Percentiles rank a stretch among this genome's conserved stretches.
These are phyloP conservation scores for Gossypium lobatum DNA, from an alignment of 441 rosid species.

Conservation along the genomic window DNA sequence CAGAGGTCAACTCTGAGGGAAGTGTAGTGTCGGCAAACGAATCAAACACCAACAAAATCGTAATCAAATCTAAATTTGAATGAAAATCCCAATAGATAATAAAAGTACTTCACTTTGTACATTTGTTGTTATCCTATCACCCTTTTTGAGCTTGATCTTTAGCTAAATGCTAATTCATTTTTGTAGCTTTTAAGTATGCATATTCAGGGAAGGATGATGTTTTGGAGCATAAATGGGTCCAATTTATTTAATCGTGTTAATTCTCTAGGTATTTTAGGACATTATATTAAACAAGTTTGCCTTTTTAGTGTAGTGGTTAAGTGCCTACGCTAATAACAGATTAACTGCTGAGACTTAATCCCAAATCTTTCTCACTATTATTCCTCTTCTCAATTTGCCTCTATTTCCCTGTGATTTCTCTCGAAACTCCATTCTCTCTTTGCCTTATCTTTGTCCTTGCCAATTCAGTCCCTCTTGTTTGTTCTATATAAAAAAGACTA, in stretches of 20 bases:
- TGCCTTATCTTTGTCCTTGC: neutral
- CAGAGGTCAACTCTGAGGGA: too few relatives aligned
- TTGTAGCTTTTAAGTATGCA: neutral
- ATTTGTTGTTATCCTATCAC: neutral
- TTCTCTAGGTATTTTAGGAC: neutral
- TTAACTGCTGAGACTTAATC: neutral
- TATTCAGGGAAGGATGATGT: neutral
- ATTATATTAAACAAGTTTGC: neutral
- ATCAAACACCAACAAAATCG: too few relatives aligned
- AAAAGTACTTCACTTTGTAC: too few relatives aligned
- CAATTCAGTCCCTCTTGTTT: neutral
- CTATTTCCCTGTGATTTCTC: constrained; percentile 1
- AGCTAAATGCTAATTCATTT: neutral
- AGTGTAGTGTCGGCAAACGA: too few relatives aligned
- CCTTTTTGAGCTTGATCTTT: neutral
- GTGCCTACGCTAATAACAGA: neutral
- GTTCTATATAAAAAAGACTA: neutral
- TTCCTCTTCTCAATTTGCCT: neutral
- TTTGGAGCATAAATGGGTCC: neutral
- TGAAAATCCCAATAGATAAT: too few relatives aligned
- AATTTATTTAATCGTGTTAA: neutral
- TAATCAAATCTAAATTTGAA: too few relatives aligned
- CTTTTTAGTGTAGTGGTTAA: neutral
- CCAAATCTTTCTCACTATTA: neutral
- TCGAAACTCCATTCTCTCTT: neutral